Base-by-base conservation (phyloP, 208 protist genomes). In the Tritrichomonas musculus region DNA sequence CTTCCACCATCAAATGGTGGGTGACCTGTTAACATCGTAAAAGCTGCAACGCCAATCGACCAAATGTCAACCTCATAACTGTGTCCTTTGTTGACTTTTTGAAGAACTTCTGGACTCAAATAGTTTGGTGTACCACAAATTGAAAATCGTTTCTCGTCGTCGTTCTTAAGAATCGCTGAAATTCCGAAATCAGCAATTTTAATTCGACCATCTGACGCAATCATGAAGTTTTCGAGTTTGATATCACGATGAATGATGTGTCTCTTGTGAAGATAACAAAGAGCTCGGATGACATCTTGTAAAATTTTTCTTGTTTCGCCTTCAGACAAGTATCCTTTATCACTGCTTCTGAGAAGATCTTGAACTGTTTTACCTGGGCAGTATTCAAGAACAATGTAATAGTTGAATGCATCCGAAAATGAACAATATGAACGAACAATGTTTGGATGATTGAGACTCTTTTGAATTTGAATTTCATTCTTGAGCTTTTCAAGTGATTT, bases 351-450 rank as follows among this genome's bases (percentile, higher is more conserved):
- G 55, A 98, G 94, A 39, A 99, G 93, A 84, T 99, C 98, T 96
- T 98, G 97, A 93, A 99, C 94, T 14, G 98, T 98, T 95, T 98
- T 95, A 33, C 84, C 64, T 11, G 84, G 69, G 94, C 98, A 99
- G 92, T 98, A 95, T 95, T 99, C 98, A 33, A 99, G 95, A 44
- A 99, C 88, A 93, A 99, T 99, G 95, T 99, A 99, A 41, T 99
- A 97, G 94, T 98, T 97, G 50, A 97, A 96, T 92, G 97, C 93
- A 94, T 99, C 98, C 94, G 99, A 97, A 94, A 99, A 99, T 94
- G 96, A 98, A 92, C 96, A 95, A 65, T 98, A 93, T 94, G 99
- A 99, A 82, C 97, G 94, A 30, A 99, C 98, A 93, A 99, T 98
- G 96, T 99, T 95, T 77, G 96, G 95, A 95, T 99, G 98, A 92